phyloP scores from a whole-genome alignment of 2,329 filamentous ascomycete genomes.

The Plenodomus tracheiphilus region DNA sequence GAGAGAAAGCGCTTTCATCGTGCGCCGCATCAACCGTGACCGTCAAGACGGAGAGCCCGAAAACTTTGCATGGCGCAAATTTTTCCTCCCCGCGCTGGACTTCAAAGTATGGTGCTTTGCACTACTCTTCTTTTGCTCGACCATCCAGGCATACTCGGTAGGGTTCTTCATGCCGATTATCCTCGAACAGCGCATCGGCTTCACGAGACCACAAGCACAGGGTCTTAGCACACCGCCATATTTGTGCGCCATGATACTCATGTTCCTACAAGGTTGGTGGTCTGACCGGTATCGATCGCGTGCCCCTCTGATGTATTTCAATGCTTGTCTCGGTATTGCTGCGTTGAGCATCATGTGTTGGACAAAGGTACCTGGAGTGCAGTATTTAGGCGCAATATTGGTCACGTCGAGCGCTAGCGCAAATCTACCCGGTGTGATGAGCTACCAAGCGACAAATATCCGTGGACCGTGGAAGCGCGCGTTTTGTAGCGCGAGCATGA shows the following conservation, averaged over 20 bases:
- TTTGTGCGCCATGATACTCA: not conserved
- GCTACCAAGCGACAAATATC: not conserved
- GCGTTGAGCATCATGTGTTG: not conserved
- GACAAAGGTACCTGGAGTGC: not conserved
- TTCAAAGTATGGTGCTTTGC: not conserved
- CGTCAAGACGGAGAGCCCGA: not conserved
- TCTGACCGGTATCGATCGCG: not conserved
- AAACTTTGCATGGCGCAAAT: not conserved
- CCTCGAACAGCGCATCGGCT: not conserved
- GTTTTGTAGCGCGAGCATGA: not conserved
- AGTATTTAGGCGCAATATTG: not conserved
- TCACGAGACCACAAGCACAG: not conserved
- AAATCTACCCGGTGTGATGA: not conserved
- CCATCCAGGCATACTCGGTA: not conserved
- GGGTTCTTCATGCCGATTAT: not conserved
- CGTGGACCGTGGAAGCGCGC: conserved; percentile 1
- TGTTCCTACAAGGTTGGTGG: not conserved
- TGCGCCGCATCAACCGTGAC: not conserved
- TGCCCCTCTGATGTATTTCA: not conserved
- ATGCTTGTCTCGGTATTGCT: not conserved
- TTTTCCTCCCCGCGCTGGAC: not conserved
- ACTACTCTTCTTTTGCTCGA: not conserved
- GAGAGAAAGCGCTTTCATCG: not conserved
- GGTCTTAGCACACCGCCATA: not conserved
- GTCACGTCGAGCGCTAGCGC: not conserved